Conservation (phyloP, 805 yeast species). For the Hagleromyces aurorensis region DNA sequence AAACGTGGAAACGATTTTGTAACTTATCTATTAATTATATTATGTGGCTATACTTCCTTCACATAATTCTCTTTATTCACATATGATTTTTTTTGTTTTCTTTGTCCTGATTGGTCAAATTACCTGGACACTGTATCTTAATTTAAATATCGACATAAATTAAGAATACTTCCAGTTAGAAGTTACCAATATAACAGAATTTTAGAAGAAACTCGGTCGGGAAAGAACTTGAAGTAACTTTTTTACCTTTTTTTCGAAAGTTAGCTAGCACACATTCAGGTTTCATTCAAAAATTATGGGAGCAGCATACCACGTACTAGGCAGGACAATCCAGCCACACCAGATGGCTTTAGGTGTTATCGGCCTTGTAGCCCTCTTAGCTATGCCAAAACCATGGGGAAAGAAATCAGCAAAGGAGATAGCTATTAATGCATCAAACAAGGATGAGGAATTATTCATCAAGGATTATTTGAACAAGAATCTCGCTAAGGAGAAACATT, state of each 20-base stretch:
- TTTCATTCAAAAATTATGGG: conserved; percentile 46
- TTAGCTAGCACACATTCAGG: background rate
- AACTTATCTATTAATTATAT: no score
- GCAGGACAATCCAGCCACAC: conserved; percentile 78
- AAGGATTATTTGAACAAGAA: conserved; percentile 55
- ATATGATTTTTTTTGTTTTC: no score
- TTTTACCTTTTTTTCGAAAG: conserved; percentile 1
- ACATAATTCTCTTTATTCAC: no score
- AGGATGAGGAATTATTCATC: conserved; percentile 87
- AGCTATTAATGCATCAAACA: conserved; percentile 63
- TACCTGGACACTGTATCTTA: no score
- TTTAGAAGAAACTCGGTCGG: no score
- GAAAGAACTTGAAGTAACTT: no score
- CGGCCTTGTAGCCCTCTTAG: conserved; percentile 54
- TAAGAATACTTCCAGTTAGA: no score
- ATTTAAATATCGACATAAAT: no score
- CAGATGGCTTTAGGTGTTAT: conserved; percentile 78
- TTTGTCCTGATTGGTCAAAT: no score
- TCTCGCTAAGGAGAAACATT: conserved; percentile 14
- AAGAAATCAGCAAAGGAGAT: conserved; percentile 55
- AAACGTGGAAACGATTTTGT: no score
- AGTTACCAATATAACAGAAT: no score
- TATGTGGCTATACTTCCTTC: no score
- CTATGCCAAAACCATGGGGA: conserved; percentile 60
- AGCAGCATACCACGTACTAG: conserved; percentile 76